Evolutionary conservation across 495 filamentous ascomycete genomes (phyloP).

Genomic region (Talaromyces proteolyticus): DNA sequence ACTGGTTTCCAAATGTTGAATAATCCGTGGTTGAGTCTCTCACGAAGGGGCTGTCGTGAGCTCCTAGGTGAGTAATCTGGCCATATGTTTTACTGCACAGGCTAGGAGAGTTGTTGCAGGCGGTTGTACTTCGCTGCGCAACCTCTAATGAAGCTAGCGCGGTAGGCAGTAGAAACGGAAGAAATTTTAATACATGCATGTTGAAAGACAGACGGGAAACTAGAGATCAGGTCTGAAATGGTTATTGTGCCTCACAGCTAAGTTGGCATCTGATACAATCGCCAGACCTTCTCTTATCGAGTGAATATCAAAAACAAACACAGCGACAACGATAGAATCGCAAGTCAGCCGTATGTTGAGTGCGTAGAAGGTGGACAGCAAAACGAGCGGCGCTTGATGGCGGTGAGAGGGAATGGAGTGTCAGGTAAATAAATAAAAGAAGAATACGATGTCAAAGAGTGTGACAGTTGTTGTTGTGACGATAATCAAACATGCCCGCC

Average conservation of each 20-base stretch:
- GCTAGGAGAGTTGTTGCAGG: slow-evolving; percentile 58
- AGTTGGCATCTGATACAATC: no score
- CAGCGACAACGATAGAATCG: no score
- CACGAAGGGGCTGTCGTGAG: slow-evolving; percentile 59
- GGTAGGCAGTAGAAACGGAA: neutral
- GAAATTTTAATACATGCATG: neutral
- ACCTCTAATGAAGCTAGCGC: slow-evolving; percentile 8
- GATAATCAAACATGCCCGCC: neutral
- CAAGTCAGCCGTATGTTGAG: no score
- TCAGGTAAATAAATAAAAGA: no score
- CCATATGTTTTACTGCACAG: slow-evolving; percentile 55
- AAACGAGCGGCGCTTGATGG: no score
- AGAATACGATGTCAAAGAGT: neutral
- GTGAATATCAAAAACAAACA: no score
- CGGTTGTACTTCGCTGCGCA: slow-evolving; percentile 24
- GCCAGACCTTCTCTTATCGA: no score
- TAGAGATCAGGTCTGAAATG: neutral
- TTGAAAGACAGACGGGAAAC: neutral
- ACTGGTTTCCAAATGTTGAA: slow-evolving; percentile 59
- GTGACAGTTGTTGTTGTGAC: neutral
- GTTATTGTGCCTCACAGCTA: neutral
- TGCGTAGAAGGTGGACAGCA: no score
- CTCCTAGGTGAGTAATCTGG: slow-evolving; percentile 58
- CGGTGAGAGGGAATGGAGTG: no score
- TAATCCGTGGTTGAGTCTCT: slow-evolving; percentile 43